Percentiles rank a stretch among this genome's conserved stretches.
Conservation (phyloP, 306 rosid genomes). For the Glycine latifolia region DNA sequence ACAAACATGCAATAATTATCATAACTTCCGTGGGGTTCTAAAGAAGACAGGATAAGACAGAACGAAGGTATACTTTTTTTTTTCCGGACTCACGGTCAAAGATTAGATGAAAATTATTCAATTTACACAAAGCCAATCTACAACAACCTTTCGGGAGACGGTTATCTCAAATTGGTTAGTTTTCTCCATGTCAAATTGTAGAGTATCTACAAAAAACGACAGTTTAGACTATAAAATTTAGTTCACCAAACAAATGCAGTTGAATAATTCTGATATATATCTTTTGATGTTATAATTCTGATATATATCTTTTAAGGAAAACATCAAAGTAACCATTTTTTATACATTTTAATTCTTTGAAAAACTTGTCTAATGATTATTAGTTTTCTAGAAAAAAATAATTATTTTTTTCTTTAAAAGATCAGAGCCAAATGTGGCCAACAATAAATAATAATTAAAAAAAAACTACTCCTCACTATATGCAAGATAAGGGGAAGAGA, state of each 20-base stretch:
- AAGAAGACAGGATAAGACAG: background rate
- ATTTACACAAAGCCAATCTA: too few species aligned
- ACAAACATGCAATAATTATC: background rate
- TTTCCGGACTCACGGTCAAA: background rate
- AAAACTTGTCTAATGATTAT: background rate
- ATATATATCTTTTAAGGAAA: too few species aligned
- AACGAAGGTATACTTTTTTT: background rate
- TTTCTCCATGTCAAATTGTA: background rate
- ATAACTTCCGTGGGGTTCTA: background rate
- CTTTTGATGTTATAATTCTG: too few species aligned
- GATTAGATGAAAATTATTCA: too few species aligned
- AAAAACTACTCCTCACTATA: too few species aligned
- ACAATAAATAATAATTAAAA: too few species aligned
- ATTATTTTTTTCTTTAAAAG: background rate
- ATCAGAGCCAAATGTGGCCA: background rate
- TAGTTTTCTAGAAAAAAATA: background rate
- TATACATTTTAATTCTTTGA: background rate
- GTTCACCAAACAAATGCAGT: background rate
- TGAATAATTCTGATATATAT: background rate
- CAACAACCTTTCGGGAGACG: too few species aligned
- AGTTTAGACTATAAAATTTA: background rate
- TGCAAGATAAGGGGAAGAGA: too few species aligned
- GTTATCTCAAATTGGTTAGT: too few species aligned
- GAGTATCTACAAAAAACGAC: background rate
- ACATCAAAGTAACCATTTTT: background rate